These are phyloP conservation scores for Macadamia integrifolia DNA, from an alignment of 164 flowering plant species.

Conservation along the genomic window DNA sequence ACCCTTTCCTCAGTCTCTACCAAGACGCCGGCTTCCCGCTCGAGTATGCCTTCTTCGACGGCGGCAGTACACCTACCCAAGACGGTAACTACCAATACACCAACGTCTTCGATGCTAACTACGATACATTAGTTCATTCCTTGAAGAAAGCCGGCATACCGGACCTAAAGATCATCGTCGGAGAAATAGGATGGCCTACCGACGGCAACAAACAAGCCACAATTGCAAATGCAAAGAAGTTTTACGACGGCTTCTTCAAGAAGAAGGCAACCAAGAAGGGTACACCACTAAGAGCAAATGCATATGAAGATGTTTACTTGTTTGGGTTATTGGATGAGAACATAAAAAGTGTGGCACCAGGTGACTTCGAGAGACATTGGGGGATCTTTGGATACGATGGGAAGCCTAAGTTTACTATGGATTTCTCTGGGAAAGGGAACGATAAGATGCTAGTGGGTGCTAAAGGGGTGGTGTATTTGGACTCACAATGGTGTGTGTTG, in stretches of 20 bases:
- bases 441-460: conserved; percentile 47
- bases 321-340: conserved; percentile 79
- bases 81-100: conserved; percentile 51
- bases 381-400: conserved; percentile 82
- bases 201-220: conserved; percentile 61
- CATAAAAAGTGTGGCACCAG: conserved; percentile 74
- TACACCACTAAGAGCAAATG: conserved; percentile 62
- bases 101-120: conserved; percentile 91
- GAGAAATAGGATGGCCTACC: conserved; percentile 97
- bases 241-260: conserved; percentile 68
- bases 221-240: conserved; percentile 39
- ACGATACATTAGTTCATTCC: conserved; percentile 71
- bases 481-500: conserved; percentile 60
- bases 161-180: conserved; percentile 58
- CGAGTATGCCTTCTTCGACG: conserved; percentile 86
- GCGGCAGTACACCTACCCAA: conserved; percentile 30
- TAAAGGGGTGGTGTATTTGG: conserved; percentile 55
- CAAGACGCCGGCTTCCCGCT: conserved; percentile 60
- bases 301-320: conserved; percentile 57
- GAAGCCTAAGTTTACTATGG: conserved; percentile 67
- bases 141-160: conserved; percentile 52
- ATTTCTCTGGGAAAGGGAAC: conserved; percentile 54
- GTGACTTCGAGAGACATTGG: conserved; percentile 90
- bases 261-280: conserved; percentile 58
- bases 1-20: conserved; percentile 84